phyloP scores from a whole-genome alignment of 768 basidiomycete genomes.

The Termitomyces sp. region DNA sequence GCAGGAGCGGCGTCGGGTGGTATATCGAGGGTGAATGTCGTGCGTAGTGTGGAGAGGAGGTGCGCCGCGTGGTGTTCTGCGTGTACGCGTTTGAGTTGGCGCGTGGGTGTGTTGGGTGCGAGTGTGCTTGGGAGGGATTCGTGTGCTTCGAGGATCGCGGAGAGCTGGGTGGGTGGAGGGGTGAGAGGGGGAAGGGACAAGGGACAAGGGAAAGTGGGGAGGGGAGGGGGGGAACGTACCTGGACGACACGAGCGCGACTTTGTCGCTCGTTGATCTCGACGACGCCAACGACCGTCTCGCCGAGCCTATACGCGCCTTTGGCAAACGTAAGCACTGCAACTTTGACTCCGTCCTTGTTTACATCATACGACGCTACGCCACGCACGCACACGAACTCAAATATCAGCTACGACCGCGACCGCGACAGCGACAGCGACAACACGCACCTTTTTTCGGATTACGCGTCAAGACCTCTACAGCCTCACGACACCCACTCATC shows the following conservation, averaged over 20 bases:
- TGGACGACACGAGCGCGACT: constrained; percentile 75
- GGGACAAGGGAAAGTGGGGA: no score
- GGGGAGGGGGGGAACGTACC: constrained; percentile 36
- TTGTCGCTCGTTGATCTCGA: constrained; percentile 76
- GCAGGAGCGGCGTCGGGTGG: constrained; percentile 88
- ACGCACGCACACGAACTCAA: no score
- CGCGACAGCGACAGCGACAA: no score
- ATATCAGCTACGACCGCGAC: background rate
- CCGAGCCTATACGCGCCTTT: constrained; percentile 90
- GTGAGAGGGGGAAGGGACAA: background rate
- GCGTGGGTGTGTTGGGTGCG: constrained; percentile 38
- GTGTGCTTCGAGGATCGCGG: constrained; percentile 85
- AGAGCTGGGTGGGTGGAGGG: constrained; percentile 45
- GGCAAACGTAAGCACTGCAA: constrained; percentile 87
- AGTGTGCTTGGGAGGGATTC: constrained; percentile 71
- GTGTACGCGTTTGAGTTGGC: constrained; percentile 66
- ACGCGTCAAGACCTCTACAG: constrained; percentile 86
- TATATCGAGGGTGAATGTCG: constrained; percentile 87
- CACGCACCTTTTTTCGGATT: constrained; percentile 81
- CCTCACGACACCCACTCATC: constrained; percentile 64
- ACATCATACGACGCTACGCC: constrained; percentile 88
- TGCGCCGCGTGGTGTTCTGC: constrained; percentile 83
- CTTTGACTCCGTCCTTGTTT: constrained; percentile 84
- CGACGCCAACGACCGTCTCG: constrained; percentile 85
- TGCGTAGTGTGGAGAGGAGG: constrained; percentile 63